Evolutionary conservation across 768 basidiomycete species (phyloP).

Genomic region (Mycena belliarum): DNA sequence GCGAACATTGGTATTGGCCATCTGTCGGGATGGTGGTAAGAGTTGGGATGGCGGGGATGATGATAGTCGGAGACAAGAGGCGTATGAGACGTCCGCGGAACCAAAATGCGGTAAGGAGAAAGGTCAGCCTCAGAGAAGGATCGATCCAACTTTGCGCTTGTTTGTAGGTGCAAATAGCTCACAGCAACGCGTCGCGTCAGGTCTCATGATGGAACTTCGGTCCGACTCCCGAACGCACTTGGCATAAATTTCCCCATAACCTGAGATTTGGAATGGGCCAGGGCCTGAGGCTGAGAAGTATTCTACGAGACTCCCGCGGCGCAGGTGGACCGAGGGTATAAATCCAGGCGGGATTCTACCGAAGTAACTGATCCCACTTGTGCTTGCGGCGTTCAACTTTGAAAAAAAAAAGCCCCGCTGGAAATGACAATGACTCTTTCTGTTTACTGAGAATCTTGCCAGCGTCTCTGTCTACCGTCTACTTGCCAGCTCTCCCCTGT

Average conservation of each 20-base stretch:
- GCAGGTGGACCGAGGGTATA: no score
- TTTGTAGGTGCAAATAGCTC: background rate
- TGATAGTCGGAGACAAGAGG: conserved; percentile 22
- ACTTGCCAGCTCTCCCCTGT: conserved; percentile 40
- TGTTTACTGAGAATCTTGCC: conserved; percentile 28
- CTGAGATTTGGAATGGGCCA: no score
- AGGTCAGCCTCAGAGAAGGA: background rate
- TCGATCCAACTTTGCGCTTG: background rate
- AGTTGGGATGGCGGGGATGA: conserved; percentile 21
- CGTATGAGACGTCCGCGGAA: conserved; percentile 13
- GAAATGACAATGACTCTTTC: background rate
- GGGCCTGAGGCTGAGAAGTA: no score
- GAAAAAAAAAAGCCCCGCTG: no score
- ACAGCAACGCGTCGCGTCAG: background rate
- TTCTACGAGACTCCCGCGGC: no score
- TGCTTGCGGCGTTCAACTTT: no score
- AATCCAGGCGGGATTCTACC: no score
- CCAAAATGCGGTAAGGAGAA: background rate
- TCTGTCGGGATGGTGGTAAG: conserved; percentile 29
- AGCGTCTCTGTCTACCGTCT: conserved; percentile 41
- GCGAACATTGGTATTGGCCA: conserved; percentile 65
- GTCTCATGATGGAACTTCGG: no score
- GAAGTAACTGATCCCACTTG: no score
- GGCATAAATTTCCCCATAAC: no score
- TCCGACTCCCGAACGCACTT: no score